Evolutionary conservation across 129 eudicot species (phyloP).

Genomic region (Saposhnikovia divaricata): DNA sequence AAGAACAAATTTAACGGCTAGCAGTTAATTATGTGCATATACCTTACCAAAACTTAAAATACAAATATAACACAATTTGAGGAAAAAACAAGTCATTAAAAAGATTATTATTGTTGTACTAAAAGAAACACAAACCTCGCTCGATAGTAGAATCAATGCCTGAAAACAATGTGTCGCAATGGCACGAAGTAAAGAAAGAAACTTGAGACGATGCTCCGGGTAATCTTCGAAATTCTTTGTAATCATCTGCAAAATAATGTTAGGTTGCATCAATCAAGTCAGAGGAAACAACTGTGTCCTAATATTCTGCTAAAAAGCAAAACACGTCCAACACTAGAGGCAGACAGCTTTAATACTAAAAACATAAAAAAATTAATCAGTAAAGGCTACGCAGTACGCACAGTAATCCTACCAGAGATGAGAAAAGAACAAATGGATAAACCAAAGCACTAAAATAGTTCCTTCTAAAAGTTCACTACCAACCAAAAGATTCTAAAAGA

Average conservation of each 20-base stretch:
- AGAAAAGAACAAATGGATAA: neutral
- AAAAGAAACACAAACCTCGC: constrained; percentile 52
- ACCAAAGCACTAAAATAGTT: neutral
- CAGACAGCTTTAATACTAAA: neutral
- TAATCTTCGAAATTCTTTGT: constrained; percentile 98
- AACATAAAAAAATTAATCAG: neutral
- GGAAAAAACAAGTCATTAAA: neutral
- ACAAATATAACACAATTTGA: neutral
- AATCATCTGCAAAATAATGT: constrained; percentile 59
- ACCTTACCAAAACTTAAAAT: neutral
- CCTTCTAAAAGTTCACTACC: neutral
- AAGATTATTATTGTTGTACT: neutral
- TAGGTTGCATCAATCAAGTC: neutral
- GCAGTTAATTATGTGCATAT: neutral
- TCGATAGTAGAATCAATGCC: constrained; percentile 73
- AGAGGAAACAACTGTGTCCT: neutral
- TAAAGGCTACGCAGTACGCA: neutral
- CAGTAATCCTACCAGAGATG: neutral
- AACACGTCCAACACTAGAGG: neutral
- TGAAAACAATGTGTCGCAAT: constrained; percentile 95
- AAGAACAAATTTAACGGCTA: constrained; percentile 6
- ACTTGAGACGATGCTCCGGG: constrained; percentile 97
- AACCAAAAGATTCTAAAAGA: neutral
- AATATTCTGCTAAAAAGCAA: neutral
- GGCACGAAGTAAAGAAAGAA: constrained; percentile 86